These are phyloP conservation scores for Fusarium torreyae DNA, from an alignment of 2,329 filamentous ascomycete species.

Conservation along the genomic window DNA sequence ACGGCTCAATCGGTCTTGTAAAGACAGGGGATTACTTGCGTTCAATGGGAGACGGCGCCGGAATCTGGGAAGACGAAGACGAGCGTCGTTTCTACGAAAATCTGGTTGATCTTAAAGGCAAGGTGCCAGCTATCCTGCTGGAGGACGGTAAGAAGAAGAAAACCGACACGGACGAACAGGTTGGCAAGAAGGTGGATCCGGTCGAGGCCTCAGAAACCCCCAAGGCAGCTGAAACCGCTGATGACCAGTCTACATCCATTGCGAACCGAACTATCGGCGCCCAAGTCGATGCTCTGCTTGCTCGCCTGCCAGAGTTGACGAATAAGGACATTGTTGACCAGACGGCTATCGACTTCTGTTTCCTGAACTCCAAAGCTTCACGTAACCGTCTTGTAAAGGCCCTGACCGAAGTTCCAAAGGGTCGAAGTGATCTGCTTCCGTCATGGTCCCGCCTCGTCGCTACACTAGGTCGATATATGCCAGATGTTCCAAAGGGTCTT, in stretches of 20 bases:
- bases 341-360: slow-evolving; percentile 96
- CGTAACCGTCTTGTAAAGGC: slow-evolving; percentile 94
- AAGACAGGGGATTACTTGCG: slow-evolving; percentile 95
- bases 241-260: slow-evolving; percentile 93
- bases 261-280: slow-evolving; percentile 98
- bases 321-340: slow-evolving; percentile 94
- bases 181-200: slow-evolving; percentile 80
- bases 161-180: slow-evolving; percentile 82
- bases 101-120: slow-evolving; percentile 92
- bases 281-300: slow-evolving; percentile 91
- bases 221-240: slow-evolving; percentile 70
- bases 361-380: slow-evolving; percentile 97
- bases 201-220: slow-evolving; percentile 63
- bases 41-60: slow-evolving; percentile 89
- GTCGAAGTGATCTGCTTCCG: slow-evolving; percentile 90
- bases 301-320: slow-evolving; percentile 90
- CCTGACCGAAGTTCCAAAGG: slow-evolving; percentile 94
- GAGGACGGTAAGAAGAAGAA: slow-evolving; percentile 98
- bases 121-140: slow-evolving; percentile 92
- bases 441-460: slow-evolving; percentile 94
- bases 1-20: slow-evolving; percentile 89
- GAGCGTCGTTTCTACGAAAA: slow-evolving; percentile 99
- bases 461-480: slow-evolving; percentile 93
- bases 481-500: slow-evolving; percentile 91
- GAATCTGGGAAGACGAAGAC: slow-evolving; percentile 99